Evolutionary conservation across 2,329 filamentous ascomycete genomes (phyloP).

Genomic region (Phyllosticta paracitricarpa): DNA sequence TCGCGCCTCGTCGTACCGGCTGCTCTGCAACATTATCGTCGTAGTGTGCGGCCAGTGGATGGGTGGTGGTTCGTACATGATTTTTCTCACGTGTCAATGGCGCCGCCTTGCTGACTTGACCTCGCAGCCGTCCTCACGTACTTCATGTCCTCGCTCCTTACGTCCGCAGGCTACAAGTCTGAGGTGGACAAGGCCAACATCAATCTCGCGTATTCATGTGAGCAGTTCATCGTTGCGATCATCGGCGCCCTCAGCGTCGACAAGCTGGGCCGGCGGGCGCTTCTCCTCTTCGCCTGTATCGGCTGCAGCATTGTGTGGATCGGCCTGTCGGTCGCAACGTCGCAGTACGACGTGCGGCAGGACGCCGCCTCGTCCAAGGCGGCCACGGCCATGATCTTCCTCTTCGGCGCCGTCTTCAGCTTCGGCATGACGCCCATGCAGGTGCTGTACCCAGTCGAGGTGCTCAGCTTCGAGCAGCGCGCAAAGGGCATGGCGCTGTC

Average conservation of each 20-base stretch:
- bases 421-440: constrained; percentile 33
- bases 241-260: constrained; percentile 25
- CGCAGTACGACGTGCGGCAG: constrained; percentile 5
- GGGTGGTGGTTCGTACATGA: constrained; percentile 17
- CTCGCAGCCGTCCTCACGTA: constrained; percentile 4
- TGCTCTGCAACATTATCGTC: constrained; percentile 43
- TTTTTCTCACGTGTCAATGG: too few species aligned
- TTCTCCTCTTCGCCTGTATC: constrained; percentile 21
- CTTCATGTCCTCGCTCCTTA: constrained; percentile 9
- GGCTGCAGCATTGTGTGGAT: constrained; percentile 19
- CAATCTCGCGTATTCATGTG: constrained; percentile 11
- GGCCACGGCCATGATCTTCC: constrained; percentile 26
- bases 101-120: background rate
- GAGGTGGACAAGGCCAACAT: constrained; percentile 8
- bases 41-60: constrained; percentile 41
- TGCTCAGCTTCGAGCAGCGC: constrained; percentile 36
- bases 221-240: constrained; percentile 26
- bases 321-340: constrained; percentile 16
- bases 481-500: constrained; percentile 31
- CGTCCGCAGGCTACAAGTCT: constrained; percentile 5
- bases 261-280: constrained; percentile 22
- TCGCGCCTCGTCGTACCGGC: constrained; percentile 39
- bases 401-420: constrained; percentile 25
- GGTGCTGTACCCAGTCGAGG: constrained; percentile 41
- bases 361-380: background rate